Percentiles rank a stretch among this genome's conserved stretches.
Conservation (phyloP, 208 protist species). For the Leishmania braziliensis region DNA sequence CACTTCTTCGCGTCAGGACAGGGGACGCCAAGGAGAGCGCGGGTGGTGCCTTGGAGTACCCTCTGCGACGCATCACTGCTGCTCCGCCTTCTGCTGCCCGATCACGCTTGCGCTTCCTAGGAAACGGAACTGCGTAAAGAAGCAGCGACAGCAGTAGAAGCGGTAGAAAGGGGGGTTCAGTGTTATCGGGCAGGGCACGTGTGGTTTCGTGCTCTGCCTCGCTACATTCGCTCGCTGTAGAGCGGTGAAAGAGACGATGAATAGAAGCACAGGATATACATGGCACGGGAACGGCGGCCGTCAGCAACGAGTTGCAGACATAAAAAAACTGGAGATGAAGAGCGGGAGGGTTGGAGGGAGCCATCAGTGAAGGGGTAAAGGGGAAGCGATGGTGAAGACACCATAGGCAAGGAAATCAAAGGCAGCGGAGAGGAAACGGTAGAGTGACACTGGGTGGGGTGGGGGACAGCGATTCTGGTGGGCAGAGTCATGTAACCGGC, state of each 20-base stretch:
- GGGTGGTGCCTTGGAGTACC: neutral
- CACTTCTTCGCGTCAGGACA: neutral
- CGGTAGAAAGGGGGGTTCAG: neutral
- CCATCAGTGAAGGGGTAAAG: neutral
- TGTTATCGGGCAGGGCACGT: neutral
- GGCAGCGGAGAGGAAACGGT: neutral
- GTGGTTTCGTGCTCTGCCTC: neutral
- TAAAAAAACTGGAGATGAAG: neutral
- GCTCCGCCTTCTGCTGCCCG: neutral
- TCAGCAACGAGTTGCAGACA: neutral
- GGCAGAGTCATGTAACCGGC: neutral
- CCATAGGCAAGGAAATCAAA: neutral
- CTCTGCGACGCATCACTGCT: neutral
- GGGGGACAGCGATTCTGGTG: neutral
- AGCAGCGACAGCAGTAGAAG: neutral
- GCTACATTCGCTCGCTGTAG: neutral
- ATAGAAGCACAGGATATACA: neutral
- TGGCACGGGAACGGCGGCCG: neutral
- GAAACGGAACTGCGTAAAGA: neutral
- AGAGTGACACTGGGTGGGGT: neutral
- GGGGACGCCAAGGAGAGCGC: neutral
- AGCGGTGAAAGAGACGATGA: neutral
- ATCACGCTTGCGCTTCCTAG: neutral
- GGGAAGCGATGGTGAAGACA: neutral
- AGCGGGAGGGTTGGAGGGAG: neutral